Evolutionary conservation across 2,329 filamentous ascomycete species (phyloP), one percentile per base, ranked within the genome.

Genomic region (Epichloe coenophiala): DNA sequence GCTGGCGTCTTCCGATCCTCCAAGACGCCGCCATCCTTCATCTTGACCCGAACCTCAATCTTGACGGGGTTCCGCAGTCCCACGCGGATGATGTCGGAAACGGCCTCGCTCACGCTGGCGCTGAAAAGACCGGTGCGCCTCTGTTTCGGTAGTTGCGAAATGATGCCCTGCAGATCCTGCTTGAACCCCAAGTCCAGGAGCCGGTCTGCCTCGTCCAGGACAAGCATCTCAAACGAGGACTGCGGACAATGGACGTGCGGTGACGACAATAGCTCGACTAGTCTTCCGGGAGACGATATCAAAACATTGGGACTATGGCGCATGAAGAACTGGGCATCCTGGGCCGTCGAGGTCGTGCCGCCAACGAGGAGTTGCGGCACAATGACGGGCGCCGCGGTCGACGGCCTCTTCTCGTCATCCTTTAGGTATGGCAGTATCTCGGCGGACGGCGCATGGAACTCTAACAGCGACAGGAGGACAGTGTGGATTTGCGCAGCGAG

Each of bases 111-210:
- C n/a, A 98, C 86, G 60, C 86, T 94, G 12, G 93, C 93, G 61
- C 88, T 95, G 68, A 97, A 98, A 0, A 98, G 71, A 0, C 93
- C 93, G 0, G 93, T 98, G 46, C 93, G 78, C 48, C 93, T 77
- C 65, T 98, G 93, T 63, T 98, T 98, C 0, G 93, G 93, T 5
- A 98, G 70, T 15, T 86, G 78, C 0, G 81, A 80, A 21, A 98
- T 71, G 40, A 97, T 95, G 50, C 81, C 86, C 58, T 93, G 88
- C 31, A 98, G 68, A 58, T 95, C 89, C 51, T 87, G 83, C 65
- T 94, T 93, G 68, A 98, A 97, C 5, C 94, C 93, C 21, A 97
- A 76, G 67, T 98, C 93, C 11, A 98, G 74, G 27, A 98, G 71
- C 53, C 93, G 78, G 66, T 98, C 93, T 47, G 91, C 93, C 70